These are phyloP conservation scores for Talaromyces sp. DNA, from an alignment of 2,329 filamentous ascomycete genomes.

Conservation along the genomic window DNA sequence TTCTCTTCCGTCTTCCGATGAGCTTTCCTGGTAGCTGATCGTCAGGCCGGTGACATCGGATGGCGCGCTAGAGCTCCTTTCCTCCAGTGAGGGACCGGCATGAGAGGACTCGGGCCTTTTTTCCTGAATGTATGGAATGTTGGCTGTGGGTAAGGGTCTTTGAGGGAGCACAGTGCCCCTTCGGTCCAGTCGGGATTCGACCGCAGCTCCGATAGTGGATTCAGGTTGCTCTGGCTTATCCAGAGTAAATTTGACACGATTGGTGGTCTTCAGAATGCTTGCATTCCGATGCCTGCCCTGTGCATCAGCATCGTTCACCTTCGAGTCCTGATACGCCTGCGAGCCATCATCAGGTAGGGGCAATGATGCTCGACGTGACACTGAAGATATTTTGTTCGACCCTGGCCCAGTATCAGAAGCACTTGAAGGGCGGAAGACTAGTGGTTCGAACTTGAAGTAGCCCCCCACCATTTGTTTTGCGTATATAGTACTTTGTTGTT, in stretches of 20 bases:
- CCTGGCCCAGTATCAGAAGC: constrained; percentile 26
- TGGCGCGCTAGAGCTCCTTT: constrained; percentile 31
- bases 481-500: not conserved
- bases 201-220: constrained; percentile 25
- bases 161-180: constrained; percentile 35
- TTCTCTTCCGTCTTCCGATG: constrained; percentile 19
- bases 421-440: constrained; percentile 30
- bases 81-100: constrained; percentile 27
- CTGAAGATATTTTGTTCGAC: constrained; percentile 25
- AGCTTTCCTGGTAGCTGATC: constrained; percentile 30
- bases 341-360: constrained; percentile 28
- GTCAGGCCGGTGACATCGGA: constrained; percentile 32
- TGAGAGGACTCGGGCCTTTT: constrained; percentile 25
- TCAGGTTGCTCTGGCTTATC: constrained; percentile 26
- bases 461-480: constrained; percentile 34
- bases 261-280: constrained; percentile 39
- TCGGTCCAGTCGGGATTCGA: constrained; percentile 33
- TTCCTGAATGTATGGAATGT: constrained; percentile 39
- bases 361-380: constrained; percentile 30
- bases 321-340: constrained; percentile 16
- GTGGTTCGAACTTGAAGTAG: constrained; percentile 39
- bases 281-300: constrained; percentile 42
- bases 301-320: constrained; percentile 25
- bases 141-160: constrained; percentile 37
- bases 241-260: constrained; percentile 38